These are phyloP conservation scores for Cyclotella cryptica DNA, from an alignment of 108 stramenopile species.

Conservation along the genomic window DNA sequence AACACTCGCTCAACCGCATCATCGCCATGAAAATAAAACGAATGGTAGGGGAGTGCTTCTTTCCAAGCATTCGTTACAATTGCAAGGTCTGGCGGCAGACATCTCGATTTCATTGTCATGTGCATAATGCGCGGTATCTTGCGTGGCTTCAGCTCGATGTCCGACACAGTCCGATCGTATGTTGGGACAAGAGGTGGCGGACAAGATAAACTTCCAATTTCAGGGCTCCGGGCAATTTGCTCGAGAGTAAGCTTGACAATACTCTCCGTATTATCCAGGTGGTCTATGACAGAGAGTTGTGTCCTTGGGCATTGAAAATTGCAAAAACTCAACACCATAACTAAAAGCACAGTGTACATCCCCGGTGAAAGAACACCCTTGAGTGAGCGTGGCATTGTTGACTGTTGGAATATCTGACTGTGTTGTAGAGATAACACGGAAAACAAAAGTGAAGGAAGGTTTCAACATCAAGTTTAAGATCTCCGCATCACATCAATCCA, in stretches of 20 bases:
- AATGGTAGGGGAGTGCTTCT: conserved; percentile 50
- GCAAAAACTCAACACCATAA: no score
- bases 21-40: conserved; percentile 71
- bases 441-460: no score
- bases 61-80: conserved; percentile 12
- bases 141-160: background rate
- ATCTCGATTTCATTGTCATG: conserved; percentile 27
- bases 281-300: no score
- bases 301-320: no score
- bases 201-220: conserved; percentile 19
- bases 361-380: no score
- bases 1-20: conserved; percentile 63
- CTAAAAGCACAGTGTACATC: no score
- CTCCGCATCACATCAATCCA: no score
- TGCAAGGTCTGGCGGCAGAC: conserved; percentile 19
- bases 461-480: no score
- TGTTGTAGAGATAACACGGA: no score
- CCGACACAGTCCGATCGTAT: conserved; percentile 14
- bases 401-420: no score
- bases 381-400: no score
- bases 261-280: no score
- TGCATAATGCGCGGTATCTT: conserved; percentile 33
- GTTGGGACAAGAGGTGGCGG: conserved; percentile 22
- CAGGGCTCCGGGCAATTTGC: conserved; percentile 6
- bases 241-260: background rate